Conservation (phyloP, 495 filamentous ascomycete species). For the Podospora sp. region DNA sequence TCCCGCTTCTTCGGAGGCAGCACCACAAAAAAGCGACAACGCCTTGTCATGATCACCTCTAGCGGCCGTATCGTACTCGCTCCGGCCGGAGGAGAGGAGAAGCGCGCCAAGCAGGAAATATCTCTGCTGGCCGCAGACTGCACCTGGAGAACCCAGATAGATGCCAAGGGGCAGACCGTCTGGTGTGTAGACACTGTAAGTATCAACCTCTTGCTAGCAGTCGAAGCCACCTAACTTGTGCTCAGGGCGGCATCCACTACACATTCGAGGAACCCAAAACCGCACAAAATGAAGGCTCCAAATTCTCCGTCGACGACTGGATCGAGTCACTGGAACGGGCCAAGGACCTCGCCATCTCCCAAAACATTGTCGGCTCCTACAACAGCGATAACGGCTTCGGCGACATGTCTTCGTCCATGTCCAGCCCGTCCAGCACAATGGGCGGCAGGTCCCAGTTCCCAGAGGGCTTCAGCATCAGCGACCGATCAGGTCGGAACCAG, state of each 20-base stretch:
- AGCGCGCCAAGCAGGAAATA: slow-evolving; percentile 90
- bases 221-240: not conserved
- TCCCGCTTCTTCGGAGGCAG: slow-evolving; percentile 89
- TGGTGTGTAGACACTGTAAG: slow-evolving; percentile 96
- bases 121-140: slow-evolving; percentile 73
- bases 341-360: slow-evolving; percentile 75
- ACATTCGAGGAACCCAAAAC: slow-evolving; percentile 74
- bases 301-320: slow-evolving; percentile 77
- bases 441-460: slow-evolving; percentile 47
- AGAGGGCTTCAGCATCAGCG: slow-evolving; percentile 49
- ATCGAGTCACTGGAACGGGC: slow-evolving; percentile 80
- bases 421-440: slow-evolving; percentile 76
- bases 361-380: slow-evolving; percentile 67
- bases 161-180: slow-evolving; percentile 78
- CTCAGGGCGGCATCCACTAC: slow-evolving; percentile 82
- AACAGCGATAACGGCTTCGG: slow-evolving; percentile 70
- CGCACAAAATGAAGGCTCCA: slow-evolving; percentile 37
- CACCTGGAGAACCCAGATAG: slow-evolving; percentile 74
- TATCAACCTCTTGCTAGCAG: slow-evolving; percentile 21
- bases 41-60: slow-evolving; percentile 94
- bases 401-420: slow-evolving; percentile 70
- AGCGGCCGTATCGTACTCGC: slow-evolving; percentile 85
- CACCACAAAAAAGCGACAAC: slow-evolving; percentile 87
- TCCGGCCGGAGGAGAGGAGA: slow-evolving; percentile 93
- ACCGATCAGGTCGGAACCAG: slow-evolving; percentile 54